These are phyloP conservation scores for Moricandia moricandioides DNA, from an alignment of 345 rosid genomes.

Conservation along the genomic window DNA sequence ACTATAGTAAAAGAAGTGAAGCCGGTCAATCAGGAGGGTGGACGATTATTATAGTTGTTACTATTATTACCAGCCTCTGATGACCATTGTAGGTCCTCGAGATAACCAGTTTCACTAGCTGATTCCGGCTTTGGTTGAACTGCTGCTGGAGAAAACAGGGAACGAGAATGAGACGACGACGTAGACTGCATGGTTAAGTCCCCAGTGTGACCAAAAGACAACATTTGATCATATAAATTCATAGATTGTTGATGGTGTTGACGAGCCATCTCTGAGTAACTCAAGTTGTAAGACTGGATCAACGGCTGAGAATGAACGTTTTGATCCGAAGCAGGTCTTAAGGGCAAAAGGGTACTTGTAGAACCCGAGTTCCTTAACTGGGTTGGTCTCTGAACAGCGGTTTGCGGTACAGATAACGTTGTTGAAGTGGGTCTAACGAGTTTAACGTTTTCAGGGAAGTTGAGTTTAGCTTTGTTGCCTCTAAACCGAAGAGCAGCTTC, in stretches of 20 bases:
- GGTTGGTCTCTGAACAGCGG: constrained; percentile 21
- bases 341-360: constrained; percentile 34
- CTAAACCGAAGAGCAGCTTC: constrained; percentile 79
- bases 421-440: constrained; percentile 40
- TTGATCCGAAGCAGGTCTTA: constrained; percentile 33
- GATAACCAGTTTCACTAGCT: constrained; percentile 20
- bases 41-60: constrained; percentile 9
- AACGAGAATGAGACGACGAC: constrained; percentile 26
- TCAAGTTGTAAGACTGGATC: constrained; percentile 24
- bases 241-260: constrained; percentile 26
- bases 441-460: constrained; percentile 89
- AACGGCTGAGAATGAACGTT: constrained; percentile 30
- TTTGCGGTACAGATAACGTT: constrained; percentile 11
- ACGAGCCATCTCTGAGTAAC: constrained; percentile 28
- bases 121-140: constrained; percentile 12
- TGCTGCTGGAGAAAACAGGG: constrained; percentile 19
- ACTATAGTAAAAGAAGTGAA: constrained; percentile 2
- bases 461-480: constrained; percentile 92
- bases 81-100: constrained; percentile 21
- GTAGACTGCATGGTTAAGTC: constrained; percentile 31
- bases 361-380: constrained; percentile 42
- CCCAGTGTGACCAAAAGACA: constrained; percentile 28
- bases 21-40: constrained; percentile 23
- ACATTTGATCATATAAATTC: constrained; percentile 43
- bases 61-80: constrained; percentile 13